Conservation (phyloP, 345 rosid genomes). For the Acer saccharum region DNA sequence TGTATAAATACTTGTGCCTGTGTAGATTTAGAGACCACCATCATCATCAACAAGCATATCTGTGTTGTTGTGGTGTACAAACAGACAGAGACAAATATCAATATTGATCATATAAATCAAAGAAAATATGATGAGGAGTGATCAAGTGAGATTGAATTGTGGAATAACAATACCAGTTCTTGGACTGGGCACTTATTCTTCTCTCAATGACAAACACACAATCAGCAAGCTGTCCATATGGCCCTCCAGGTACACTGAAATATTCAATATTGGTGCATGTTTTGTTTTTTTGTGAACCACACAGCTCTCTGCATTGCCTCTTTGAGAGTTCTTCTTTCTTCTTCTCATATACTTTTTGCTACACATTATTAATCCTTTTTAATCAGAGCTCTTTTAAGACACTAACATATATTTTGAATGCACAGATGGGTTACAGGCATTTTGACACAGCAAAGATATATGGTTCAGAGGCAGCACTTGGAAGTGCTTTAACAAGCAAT, state of each 20-base stretch:
- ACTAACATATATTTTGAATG: constrained; percentile 5
- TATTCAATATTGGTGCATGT: neutral
- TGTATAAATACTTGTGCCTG: constrained; percentile 18
- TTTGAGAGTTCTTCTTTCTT: too few relatives aligned
- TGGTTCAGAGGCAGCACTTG: constrained; percentile 84
- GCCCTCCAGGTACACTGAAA: constrained; percentile 67
- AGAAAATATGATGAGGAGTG: constrained; percentile 39
- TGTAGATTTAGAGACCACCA: constrained; percentile 5
- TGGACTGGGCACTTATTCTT: constrained; percentile 81
- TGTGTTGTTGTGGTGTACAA: neutral
- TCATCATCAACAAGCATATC: too few relatives aligned
- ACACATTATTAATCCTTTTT: too few relatives aligned
- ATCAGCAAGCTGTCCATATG: constrained; percentile 53
- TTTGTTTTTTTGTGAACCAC: neutral
- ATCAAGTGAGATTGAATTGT: constrained; percentile 54
- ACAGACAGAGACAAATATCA: neutral
- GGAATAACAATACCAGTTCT: constrained; percentile 66
- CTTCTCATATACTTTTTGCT: too few relatives aligned
- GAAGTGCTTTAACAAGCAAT: constrained; percentile 61
- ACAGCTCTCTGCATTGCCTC: neutral
- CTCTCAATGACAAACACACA: constrained; percentile 37
- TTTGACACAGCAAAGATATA: constrained; percentile 87
- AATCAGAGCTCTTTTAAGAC: too few relatives aligned
- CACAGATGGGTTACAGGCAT: constrained; percentile 92
- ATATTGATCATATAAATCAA: neutral